Conservation (phyloP, 192 early-diverging fungal genomes). For the Backusella psychrophila region DNA sequence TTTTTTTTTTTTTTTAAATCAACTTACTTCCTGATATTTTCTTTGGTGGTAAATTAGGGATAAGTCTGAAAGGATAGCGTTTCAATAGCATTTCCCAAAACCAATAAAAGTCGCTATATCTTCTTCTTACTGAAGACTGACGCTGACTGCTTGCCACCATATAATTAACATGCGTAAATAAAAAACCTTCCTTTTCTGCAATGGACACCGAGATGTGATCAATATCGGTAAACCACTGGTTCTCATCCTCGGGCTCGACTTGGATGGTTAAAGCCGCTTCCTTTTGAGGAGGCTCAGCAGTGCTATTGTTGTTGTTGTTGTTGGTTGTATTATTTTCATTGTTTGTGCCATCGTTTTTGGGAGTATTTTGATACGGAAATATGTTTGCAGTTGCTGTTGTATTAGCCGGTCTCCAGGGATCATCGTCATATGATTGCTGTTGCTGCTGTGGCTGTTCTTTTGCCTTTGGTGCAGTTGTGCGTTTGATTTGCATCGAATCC, state of each 20-base stretch:
- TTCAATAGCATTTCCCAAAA: slow-evolving; percentile 74
- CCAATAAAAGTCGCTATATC: slow-evolving; percentile 94
- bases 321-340: not conserved
- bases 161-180: slow-evolving; percentile 88
- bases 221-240: slow-evolving; percentile 52
- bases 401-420: slow-evolving; percentile 14
- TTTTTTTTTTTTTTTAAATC: not conserved
- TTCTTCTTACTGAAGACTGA: slow-evolving; percentile 60
- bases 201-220: slow-evolving; percentile 54
- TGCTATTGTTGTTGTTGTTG: no score
- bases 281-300: not conserved
- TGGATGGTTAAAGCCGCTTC: not conserved
- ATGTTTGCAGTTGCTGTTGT: not conserved
- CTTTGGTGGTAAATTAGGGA: slow-evolving; percentile 86
- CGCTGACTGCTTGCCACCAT: slow-evolving; percentile 67
- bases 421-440: slow-evolving; percentile 16
- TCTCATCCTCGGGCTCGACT: not conserved
- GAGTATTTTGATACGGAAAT: not conserved
- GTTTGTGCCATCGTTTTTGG: not conserved
- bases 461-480: not conserved
- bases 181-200: slow-evolving; percentile 50
- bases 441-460: not conserved
- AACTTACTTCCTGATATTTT: slow-evolving; percentile 57
- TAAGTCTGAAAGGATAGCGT: slow-evolving; percentile 79
- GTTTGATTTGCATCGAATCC: slow-evolving; percentile 42